A percentile compares a stretch with the other conserved stretches of the same genome.
Evolutionary conservation across 2,329 filamentous ascomycete species (phyloP).

Genomic region (Karstenula rhodostoma): DNA sequence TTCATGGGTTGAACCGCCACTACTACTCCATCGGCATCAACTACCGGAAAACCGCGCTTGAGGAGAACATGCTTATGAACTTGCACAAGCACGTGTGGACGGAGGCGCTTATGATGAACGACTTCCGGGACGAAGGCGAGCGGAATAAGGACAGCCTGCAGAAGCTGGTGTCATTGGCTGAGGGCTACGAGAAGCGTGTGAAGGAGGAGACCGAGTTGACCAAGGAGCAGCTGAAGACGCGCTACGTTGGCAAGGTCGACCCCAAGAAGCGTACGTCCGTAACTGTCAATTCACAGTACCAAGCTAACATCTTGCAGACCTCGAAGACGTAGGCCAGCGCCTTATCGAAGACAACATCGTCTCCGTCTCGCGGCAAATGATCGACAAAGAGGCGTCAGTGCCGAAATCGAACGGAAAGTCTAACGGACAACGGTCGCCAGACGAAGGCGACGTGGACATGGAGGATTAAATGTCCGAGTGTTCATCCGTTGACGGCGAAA

Average conservation of each 20-base stretch:
- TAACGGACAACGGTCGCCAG: constrained; percentile 22
- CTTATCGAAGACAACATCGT: constrained; percentile 99
- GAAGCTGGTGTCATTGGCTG: constrained; percentile 84
- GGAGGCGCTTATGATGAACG: constrained; percentile 94
- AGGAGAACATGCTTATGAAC: constrained; percentile 99
- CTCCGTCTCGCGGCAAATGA: constrained; percentile 97
- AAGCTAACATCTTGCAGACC: constrained; percentile 60
- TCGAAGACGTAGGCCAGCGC: constrained; percentile 95
- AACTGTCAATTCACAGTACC: not conserved
- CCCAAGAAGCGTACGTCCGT: constrained; percentile 84
- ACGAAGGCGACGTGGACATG: constrained; percentile 7
- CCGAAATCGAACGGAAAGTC: constrained; percentile 60
- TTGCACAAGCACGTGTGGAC: constrained; percentile 99
- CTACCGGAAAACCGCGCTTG: constrained; percentile 95
- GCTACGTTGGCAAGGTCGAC: constrained; percentile 98
- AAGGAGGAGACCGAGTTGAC: constrained; percentile 98
- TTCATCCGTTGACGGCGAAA: not conserved
- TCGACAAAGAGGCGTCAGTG: constrained; percentile 97
- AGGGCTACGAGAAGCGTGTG: constrained; percentile 97
- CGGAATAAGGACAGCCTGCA: constrained; percentile 89
- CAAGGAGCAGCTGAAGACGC: constrained; percentile 97
- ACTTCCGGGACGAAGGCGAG: constrained; percentile 84
- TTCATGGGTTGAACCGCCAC: constrained; percentile 96
- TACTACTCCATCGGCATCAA: constrained; percentile 99
- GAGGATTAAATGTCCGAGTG: constrained; percentile 7